These are phyloP conservation scores for Phoma sp. DNA, from an alignment of 2,329 filamentous ascomycete species.

Conservation along the genomic window DNA sequence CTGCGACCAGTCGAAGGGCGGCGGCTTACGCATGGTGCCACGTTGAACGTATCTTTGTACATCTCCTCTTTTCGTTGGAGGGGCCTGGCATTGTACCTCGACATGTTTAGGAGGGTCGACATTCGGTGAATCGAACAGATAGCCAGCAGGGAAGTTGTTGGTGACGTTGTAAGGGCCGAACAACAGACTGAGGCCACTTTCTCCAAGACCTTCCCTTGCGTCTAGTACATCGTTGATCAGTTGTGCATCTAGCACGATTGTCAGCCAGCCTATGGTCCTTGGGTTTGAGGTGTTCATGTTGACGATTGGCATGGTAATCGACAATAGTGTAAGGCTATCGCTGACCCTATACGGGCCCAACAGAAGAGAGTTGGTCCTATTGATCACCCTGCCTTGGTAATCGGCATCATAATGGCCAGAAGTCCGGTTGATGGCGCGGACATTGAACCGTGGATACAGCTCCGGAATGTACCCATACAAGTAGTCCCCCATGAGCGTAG, in stretches of 20 bases:
- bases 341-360: constrained; percentile 80
- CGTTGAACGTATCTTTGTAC: constrained; percentile 38
- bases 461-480: constrained; percentile 72
- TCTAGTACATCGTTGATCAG: constrained; percentile 68
- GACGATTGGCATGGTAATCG: constrained; percentile 80
- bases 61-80: constrained; percentile 38
- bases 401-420: constrained; percentile 50
- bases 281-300: constrained; percentile 66
- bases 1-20: constrained; percentile 63
- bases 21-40: constrained; percentile 29
- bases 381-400: constrained; percentile 55
- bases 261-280: constrained; percentile 83
- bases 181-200: constrained; percentile 73
- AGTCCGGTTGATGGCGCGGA: constrained; percentile 51
- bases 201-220: constrained; percentile 73
- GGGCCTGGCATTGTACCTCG: constrained; percentile 41
- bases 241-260: constrained; percentile 73
- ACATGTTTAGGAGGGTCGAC: constrained; percentile 32
- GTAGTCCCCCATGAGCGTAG: constrained; percentile 66
- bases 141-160: constrained; percentile 60
- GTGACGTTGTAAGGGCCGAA: constrained; percentile 71
- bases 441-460: constrained; percentile 83
- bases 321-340: constrained; percentile 75
- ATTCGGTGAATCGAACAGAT: constrained; percentile 38
- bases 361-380: constrained; percentile 66